These are phyloP conservation scores for Citrullus colocynthis DNA, from an alignment of 306 rosid species.

Conservation along the genomic window DNA sequence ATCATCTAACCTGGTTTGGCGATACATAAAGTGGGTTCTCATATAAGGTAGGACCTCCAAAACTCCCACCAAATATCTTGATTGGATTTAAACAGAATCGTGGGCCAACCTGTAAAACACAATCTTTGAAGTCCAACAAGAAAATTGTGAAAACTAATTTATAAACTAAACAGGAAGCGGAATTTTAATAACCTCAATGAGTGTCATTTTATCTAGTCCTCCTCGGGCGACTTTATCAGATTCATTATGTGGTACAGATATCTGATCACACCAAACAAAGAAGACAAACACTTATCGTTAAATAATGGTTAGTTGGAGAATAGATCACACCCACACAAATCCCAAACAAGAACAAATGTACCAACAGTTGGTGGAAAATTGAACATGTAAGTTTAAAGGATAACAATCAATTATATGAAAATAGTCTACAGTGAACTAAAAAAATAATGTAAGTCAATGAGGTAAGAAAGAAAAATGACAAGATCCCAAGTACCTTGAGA, in stretches of 20 bases:
- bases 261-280: conserved; percentile 26
- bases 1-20: conserved; percentile 66
- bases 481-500: neutral
- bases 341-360: neutral
- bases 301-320: neutral
- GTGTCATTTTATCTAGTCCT: conserved; percentile 82
- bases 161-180: neutral
- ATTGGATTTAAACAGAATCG: conserved; percentile 93
- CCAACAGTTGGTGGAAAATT: neutral
- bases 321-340: neutral
- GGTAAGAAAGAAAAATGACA: neutral
- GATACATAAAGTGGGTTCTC: conserved; percentile 86
- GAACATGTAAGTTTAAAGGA: neutral
- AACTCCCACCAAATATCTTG: conserved; percentile 93
- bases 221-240: conserved; percentile 75
- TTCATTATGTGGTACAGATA: conserved; percentile 77
- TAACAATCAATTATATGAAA: no score
- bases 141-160: conserved; percentile 1
- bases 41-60: conserved; percentile 87
- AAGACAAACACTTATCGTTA: neutral
- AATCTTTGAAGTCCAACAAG: conserved; percentile 1
- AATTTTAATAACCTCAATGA: conserved; percentile 53
- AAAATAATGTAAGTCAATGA: no score
- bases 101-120: conserved; percentile 67
- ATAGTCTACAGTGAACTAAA: neutral